A percentile compares a stretch with the other conserved stretches of the same genome.
These are phyloP conservation scores for Grosmannia clavigera DNA, from an alignment of 2,329 filamentous ascomycete genomes.

Conservation along the genomic window DNA sequence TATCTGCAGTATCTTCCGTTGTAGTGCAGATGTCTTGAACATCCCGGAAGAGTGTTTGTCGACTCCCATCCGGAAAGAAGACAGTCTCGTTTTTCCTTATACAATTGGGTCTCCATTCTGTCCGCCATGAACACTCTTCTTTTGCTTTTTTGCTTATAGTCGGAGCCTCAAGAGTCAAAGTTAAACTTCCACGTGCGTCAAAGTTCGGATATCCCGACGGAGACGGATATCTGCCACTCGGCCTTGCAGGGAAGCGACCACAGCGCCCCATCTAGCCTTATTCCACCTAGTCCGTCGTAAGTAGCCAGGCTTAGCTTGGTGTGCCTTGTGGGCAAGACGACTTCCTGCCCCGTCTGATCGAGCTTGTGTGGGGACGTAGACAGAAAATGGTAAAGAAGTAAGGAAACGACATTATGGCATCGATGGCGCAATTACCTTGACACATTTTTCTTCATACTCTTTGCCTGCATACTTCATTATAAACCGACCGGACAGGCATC, in stretches of 20 bases:
- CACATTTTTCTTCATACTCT: neutral
- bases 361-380: neutral
- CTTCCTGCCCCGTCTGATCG: neutral
- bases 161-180: no score
- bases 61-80: no score
- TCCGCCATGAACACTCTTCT: no score
- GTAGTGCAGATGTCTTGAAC: no score
- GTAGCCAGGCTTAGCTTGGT: neutral
- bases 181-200: no score
- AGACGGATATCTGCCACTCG: neutral
- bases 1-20: no score
- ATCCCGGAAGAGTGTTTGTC: neutral
- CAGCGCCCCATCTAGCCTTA: neutral
- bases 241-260: neutral
- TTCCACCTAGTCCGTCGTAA: neutral
- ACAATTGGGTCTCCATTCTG: no score
- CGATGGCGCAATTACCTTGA: neutral
- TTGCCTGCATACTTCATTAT: neutral
- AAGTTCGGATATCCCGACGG: neutral
- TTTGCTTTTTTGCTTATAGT: no score
- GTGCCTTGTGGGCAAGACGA: neutral
- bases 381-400: neutral
- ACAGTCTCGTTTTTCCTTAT: no score
- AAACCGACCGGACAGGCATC: neutral
- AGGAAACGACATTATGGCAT: neutral